These are phyloP conservation scores for Simplicillium aogashimaense DNA, from an alignment of 2,329 filamentous ascomycete species.

Conservation along the genomic window DNA sequence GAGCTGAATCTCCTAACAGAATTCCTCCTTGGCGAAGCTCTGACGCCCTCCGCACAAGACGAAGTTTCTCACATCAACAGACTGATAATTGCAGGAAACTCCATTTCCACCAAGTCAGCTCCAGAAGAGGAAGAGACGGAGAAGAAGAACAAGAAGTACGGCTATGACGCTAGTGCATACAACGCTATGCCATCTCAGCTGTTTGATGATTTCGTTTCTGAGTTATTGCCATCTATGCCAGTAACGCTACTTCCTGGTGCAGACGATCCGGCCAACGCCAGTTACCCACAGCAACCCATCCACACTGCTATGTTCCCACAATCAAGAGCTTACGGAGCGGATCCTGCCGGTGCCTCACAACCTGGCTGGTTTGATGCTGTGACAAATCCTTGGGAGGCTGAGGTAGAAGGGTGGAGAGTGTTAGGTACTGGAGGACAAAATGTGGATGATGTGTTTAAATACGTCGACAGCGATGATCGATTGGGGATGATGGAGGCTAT, in stretches of 20 bases:
- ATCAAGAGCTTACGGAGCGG: constrained; percentile 56
- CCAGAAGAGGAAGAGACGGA: constrained; percentile 27
- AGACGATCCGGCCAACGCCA: constrained; percentile 78
- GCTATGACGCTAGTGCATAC: constrained; percentile 83
- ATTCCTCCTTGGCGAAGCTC: constrained; percentile 75
- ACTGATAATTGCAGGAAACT: constrained; percentile 87
- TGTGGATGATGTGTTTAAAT: constrained; percentile 87
- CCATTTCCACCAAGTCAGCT: constrained; percentile 57
- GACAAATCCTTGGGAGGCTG: constrained; percentile 89
- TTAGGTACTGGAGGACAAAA: constrained; percentile 87
- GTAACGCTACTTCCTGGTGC: constrained; percentile 81
- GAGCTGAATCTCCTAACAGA: constrained; percentile 72
- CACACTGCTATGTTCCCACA: constrained; percentile 85
- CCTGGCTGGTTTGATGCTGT: constrained; percentile 76
- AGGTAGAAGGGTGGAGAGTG: constrained; percentile 82
- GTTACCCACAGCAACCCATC: constrained; percentile 85
- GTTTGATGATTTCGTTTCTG: constrained; percentile 72
- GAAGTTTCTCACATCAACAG: constrained; percentile 62
- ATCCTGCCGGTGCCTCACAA: constrained; percentile 27
- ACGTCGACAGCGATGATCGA: constrained; percentile 68
- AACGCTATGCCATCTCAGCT: constrained; percentile 77
- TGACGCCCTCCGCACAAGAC: constrained; percentile 49
- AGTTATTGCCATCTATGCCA: constrained; percentile 75
- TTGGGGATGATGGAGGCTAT: constrained; percentile 90
- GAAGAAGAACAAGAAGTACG: constrained; percentile 66